Percentiles rank a stretch among this genome's conserved stretches.
These are phyloP conservation scores for Sarcodon aspratus DNA, from an alignment of 768 basidiomycete species.

Conservation along the genomic window DNA sequence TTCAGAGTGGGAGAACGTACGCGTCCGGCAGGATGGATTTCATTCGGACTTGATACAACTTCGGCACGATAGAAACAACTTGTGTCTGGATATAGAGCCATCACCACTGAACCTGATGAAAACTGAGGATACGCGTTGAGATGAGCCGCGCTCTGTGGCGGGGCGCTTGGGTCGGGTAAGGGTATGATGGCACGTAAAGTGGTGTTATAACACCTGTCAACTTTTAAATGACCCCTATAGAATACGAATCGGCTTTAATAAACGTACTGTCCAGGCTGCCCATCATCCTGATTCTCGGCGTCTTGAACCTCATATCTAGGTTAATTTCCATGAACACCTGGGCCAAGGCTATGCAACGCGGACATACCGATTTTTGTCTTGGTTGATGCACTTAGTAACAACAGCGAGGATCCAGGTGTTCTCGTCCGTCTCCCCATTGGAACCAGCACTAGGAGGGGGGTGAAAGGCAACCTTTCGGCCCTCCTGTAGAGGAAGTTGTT, in stretches of 20 bases:
- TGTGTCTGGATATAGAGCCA: constrained; percentile 87
- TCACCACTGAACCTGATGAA: constrained; percentile 56
- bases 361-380: constrained; percentile 57
- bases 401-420: constrained; percentile 73
- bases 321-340: background rate
- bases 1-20: constrained; percentile 18
- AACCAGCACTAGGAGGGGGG: constrained; percentile 46
- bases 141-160: constrained; percentile 47
- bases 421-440: constrained; percentile 35
- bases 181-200: constrained; percentile 66
- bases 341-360: background rate
- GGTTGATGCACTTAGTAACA: constrained; percentile 56
- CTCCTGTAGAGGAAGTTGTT: constrained; percentile 57
- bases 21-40: constrained; percentile 23
- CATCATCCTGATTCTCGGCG: constrained; percentile 73
- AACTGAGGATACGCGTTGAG: constrained; percentile 64
- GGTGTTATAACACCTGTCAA: constrained; percentile 51
- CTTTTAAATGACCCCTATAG: constrained; percentile 1
- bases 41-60: constrained; percentile 58
- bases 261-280: constrained; percentile 47
- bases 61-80: constrained; percentile 87
- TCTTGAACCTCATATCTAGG: constrained; percentile 79
- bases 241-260: background rate
- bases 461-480: constrained; percentile 79
- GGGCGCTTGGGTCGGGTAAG: constrained; percentile 61